A percentile compares a stretch with the other conserved stretches of the same genome.
These are phyloP conservation scores for Chlamydomonas incerta DNA, from an alignment of 139 green algal genomes.

Conservation along the genomic window DNA sequence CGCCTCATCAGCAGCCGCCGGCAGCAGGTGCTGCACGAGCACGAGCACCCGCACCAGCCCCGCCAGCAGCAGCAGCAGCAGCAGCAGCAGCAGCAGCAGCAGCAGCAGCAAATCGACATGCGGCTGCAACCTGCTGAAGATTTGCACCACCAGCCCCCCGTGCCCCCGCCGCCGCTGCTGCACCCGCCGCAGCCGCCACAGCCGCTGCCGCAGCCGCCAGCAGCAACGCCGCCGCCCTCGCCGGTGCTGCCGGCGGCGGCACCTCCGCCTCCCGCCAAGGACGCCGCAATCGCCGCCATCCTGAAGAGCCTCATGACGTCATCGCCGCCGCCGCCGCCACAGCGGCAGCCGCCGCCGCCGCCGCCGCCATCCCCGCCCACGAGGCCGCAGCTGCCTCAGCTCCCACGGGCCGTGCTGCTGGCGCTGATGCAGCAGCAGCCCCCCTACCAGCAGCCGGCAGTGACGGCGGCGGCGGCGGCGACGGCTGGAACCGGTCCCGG, in stretches of 20 bases:
- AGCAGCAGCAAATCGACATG: too few species aligned
- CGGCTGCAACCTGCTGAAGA: too few species aligned
- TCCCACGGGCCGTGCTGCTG: too few species aligned
- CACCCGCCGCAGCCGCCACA: too few species aligned
- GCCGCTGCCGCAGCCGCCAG: not conserved
- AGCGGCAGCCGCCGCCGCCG: not conserved
- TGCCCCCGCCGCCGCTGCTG: not conserved
- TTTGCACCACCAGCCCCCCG: too few species aligned
- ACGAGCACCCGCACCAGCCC: not conserved
- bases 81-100: not conserved
- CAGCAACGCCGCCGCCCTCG: not conserved
- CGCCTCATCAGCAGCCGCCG: not conserved
- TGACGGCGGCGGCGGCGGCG: too few species aligned
- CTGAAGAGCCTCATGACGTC: not conserved
- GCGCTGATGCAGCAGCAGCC: too few species aligned
- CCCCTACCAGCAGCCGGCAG: too few species aligned
- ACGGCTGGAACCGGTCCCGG: too few species aligned
- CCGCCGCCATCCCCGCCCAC: not conserved
- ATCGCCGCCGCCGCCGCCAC: not conserved
- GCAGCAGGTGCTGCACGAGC: not conserved
- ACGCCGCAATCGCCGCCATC: conserved; percentile 5
- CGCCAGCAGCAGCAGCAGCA: conserved; percentile 6
- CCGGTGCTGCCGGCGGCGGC: not conserved
- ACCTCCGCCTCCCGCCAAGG: not conserved
- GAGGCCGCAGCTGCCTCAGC: not conserved